Base-by-base conservation (phyloP, 495 filamentous ascomycete genomes). In the Cercophora samala region DNA sequence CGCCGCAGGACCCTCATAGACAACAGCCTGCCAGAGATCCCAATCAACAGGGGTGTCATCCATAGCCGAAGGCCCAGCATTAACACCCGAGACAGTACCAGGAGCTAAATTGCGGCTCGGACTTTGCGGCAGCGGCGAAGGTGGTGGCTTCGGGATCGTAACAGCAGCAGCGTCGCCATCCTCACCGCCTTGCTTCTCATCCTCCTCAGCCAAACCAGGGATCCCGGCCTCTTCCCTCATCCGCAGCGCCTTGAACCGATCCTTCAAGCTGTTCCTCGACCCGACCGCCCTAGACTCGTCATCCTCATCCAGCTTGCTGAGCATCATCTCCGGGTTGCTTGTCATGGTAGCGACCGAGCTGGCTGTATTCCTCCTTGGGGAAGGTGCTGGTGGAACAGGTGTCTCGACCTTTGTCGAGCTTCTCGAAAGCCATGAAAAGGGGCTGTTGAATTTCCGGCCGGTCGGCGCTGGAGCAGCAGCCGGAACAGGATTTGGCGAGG, bases 1-100 rank as follows among this genome's bases (percentile, higher is more conserved):
- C 9, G 92, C 93, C 37, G 90, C 88, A 13, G 93, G 90, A 1
- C 96, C 95, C 80, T 96, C 89, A 69, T 97, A 93, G 32, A 99
- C 95, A 1, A 99, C 90, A 19, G 90, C 82, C 77, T 99, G 93
- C 95, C 95, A 99, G 21, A 99, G 79, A 77, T 98, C 96, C 95
- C 95, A 99, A 73, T 99, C 92, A 17, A 99, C 92, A 8, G 85
- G 81, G 5, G 84, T 82, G 68, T 93, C 91, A 3, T 77, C 80
- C 72, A 83, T 81, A 18, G 86, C 83, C 11, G 92, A 89, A 6
- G 88, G 89, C 1, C 89, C 89, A 4, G 89, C 85, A 19, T 86
- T 86, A 52, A 91, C 83, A 4, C 93, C 93, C 19, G 91, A 87
- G 21, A 89, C 92, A 8, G 91, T 96, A 2, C 93, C 93, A 0